phyloP scores from a whole-genome alignment of 2,329 filamentous ascomycete genomes.

The Calonectria montana region DNA sequence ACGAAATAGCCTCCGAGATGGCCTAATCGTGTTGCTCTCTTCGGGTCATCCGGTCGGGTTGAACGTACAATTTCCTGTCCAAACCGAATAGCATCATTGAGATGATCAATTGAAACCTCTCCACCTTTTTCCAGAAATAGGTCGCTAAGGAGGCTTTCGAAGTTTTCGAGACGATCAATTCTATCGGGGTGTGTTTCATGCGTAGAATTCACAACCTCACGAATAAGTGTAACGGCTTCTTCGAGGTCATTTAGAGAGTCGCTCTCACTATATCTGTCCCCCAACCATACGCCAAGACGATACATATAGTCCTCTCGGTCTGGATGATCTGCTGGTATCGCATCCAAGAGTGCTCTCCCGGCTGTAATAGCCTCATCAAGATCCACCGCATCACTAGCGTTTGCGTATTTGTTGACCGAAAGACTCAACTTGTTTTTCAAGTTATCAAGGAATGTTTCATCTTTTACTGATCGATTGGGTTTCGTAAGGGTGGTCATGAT shows the following conservation, averaged over 20 bases:
- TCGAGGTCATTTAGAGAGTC: background rate
- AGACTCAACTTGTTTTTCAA: too few relatives aligned
- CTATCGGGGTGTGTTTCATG: background rate
- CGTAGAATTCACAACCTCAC: background rate
- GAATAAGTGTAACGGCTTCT: conserved; percentile 2
- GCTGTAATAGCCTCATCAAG: too few relatives aligned
- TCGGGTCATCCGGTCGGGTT: background rate
- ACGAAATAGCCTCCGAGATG: background rate
- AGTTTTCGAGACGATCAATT: background rate
- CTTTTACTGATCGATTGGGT: too few relatives aligned
- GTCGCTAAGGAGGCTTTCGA: background rate
- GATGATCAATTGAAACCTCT: background rate
- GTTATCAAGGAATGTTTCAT: too few relatives aligned
- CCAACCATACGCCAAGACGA: background rate
- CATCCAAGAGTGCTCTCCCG: background rate
- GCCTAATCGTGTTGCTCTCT: background rate
- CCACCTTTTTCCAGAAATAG: background rate
- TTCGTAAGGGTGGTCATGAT: too few relatives aligned
- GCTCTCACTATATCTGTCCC: background rate
- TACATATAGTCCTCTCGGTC: background rate
- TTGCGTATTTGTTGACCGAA: too few relatives aligned
- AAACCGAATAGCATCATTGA: background rate
- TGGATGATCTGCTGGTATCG: background rate
- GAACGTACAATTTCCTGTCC: background rate
- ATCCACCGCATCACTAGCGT: too few relatives aligned